Base-by-base conservation (phyloP, 1,284 basidiomycete genomes). In the Tylopilus orsonianus region DNA sequence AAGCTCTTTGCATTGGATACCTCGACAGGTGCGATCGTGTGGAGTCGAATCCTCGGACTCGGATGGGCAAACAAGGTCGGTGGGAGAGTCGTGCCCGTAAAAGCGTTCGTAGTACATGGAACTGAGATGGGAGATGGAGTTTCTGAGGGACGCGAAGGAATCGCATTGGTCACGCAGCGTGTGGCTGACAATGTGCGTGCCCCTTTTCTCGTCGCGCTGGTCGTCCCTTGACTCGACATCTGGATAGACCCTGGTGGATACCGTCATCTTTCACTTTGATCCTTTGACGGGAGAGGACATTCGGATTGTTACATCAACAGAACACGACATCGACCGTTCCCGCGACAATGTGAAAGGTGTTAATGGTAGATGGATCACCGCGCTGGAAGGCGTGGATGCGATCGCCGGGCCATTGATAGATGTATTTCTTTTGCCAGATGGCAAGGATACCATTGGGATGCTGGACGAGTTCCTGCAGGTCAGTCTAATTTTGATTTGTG, bases 1-100 rank as follows among this genome's bases (percentile, higher is more conserved):
- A 93, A 92, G 63, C 59, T 95, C 0, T 93, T 86, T 60, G 94
- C 85, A 0, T 69, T 97, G 41, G 92, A 97, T 62, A 87, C 87
- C 4, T 79, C 80, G 18, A 88, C 77, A 43, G 91, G 93, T 1
- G 72, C 77, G 3, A 75, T 90, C 22, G 62, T 94, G 1, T 95
- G 93, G 93, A 84, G 77, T 53, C 76, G 81, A 13, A 71, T 88
- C 7, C 73, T 89, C 8, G 83, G 83, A 0, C 71, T 85, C 24
- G 85, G 85, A 2, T 81, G 79, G 80, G 79, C 81, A 0, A 73
- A 67, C 7, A 57, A 78, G 42, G 73, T 80, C 22, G 82, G 81
- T 20, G 81, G 75, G 10, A 65, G 62, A 20, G 68, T 86, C 30
- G 57, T 75, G 9, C 81, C 85, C 5, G 66, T 79, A 34, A 87